phyloP scores from a whole-genome alignment of 768 basidiomycete species.

The Asterophora parasitica region DNA sequence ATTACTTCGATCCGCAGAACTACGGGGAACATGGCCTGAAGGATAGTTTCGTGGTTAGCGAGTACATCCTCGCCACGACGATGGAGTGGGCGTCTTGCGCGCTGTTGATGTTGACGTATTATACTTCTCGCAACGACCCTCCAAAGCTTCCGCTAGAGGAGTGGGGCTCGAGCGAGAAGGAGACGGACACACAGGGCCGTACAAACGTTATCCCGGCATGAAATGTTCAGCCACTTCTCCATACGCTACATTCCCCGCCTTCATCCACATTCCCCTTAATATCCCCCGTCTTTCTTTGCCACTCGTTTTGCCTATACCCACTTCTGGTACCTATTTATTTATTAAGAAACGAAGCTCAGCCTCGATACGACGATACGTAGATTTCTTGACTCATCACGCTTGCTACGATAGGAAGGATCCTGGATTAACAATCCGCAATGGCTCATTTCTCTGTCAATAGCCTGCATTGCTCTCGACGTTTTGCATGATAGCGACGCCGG shows the following conservation, averaged over 20 bases:
- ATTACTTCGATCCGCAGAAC: conserved; percentile 22
- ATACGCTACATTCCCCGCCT: not conserved
- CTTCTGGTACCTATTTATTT: too few species aligned
- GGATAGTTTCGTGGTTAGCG: conserved; percentile 21
- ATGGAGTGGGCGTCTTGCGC: conserved; percentile 25
- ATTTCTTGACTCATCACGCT: too few species aligned
- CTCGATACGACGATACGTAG: too few species aligned
- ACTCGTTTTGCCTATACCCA: too few species aligned
- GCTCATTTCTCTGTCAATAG: not conserved
- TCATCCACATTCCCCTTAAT: too few species aligned
- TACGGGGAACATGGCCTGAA: conserved; percentile 19
- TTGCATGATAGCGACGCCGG: conserved; percentile 16
- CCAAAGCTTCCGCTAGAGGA: conserved; percentile 10
- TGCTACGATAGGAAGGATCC: too few species aligned
- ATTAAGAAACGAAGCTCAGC: conserved; percentile 11
- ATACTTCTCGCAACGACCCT: conserved; percentile 20
- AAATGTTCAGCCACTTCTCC: not conserved
- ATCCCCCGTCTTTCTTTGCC: too few species aligned
- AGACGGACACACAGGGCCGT: too few species aligned
- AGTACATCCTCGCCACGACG: conserved; percentile 23
- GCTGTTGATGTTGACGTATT: conserved; percentile 17
- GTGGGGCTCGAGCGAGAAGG: not conserved
- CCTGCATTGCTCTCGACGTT: not conserved
- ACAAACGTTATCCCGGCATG: not conserved
- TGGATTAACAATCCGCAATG: too few species aligned